Base-by-base conservation (phyloP, 2,329 filamentous ascomycete species). In the Diaporthe ampelina region DNA sequence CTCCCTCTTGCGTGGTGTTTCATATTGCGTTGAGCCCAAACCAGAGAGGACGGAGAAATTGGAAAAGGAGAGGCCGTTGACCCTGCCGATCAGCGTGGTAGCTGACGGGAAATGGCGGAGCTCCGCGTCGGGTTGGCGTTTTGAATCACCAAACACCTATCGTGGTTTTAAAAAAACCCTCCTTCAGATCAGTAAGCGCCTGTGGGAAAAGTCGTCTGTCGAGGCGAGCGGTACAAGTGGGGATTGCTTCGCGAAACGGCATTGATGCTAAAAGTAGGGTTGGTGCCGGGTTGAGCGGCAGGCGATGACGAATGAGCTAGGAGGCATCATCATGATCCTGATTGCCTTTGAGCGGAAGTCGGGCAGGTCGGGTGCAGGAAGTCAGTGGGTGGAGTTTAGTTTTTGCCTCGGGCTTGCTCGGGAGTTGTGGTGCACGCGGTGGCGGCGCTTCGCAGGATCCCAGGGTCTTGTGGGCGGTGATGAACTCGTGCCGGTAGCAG, bases 31-130 rank as follows among this genome's bases (percentile, higher is more conserved):
- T 59, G 45, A 43, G 35, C 40, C 45, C 57, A 37, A 72, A 59
- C 57, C 45, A 59, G 19, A 43, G 45, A 54, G 35, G 19, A 68
- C 48, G 63, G 48, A 68, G 63, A 68, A 68, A 54, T 68, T 68
- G 29, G 63, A 29, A 63, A 63, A 63, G 57, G 70, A 61, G 70
- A 26, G 4, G 70, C 57, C 19, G 17, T 43, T 29, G 24, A 72
- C 57, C 69, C 48, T 63, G 57, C 45, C 70, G 70, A 72, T 72
- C 70, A 63, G 57, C 48, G 19, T 50, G 45, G 50, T 56, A 50
- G 70, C 37, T 50, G 24, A 48, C 45, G 48, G 57, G 57, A 35
- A 72, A 35, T 45, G 45, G 70, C 70, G 70, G 57, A 72, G 58
- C 24, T 56, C 40, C 26, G 70, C 57, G 57, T 37, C 57, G 63